phyloP scores from a whole-genome alignment of 306 rosid genomes.

The Quercus dentata region DNA sequence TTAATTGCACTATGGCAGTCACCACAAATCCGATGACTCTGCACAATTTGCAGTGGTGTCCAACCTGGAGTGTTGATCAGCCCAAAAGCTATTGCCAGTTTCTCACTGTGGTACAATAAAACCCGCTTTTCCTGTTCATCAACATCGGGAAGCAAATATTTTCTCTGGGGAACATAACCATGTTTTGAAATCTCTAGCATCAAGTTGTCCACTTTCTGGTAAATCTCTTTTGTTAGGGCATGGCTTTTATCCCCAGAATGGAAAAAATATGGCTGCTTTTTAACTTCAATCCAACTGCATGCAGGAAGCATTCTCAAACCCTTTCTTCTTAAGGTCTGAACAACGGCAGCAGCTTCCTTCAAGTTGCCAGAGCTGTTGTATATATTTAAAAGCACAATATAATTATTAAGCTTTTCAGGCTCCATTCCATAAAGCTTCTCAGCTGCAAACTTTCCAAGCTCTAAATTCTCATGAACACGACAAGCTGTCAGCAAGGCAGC shows the following conservation, averaged over 20 bases:
- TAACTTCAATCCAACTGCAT: constrained; percentile 78
- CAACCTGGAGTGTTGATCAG: constrained; percentile 54
- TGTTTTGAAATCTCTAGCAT: constrained; percentile 57
- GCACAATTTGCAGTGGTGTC: constrained; percentile 66
- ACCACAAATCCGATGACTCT: constrained; percentile 68
- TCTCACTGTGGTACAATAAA: constrained; percentile 69
- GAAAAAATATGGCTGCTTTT: constrained; percentile 49
- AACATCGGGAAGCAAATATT: constrained; percentile 69
- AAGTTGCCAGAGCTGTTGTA: constrained; percentile 57
- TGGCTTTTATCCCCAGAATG: constrained; percentile 60
- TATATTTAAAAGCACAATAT: constrained; percentile 70
- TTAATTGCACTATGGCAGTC: constrained; percentile 82
- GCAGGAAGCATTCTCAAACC: constrained; percentile 76
- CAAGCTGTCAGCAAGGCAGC: constrained; percentile 88
- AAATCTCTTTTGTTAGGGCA: constrained; percentile 42
- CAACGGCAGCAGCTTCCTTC: constrained; percentile 82
- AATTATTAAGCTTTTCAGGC: constrained; percentile 71
- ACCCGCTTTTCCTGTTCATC: constrained; percentile 59
- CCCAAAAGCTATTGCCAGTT: constrained; percentile 80
- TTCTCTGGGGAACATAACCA: constrained; percentile 46
- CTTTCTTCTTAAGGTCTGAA: constrained; percentile 62
- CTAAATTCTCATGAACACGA: constrained; percentile 60
- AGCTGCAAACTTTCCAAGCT: constrained; percentile 77
- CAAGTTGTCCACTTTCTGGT: constrained; percentile 53
- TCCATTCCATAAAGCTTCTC: constrained; percentile 78